Conservation (phyloP, 2,329 filamentous ascomycete species). For the Aureobasidium sp. region DNA sequence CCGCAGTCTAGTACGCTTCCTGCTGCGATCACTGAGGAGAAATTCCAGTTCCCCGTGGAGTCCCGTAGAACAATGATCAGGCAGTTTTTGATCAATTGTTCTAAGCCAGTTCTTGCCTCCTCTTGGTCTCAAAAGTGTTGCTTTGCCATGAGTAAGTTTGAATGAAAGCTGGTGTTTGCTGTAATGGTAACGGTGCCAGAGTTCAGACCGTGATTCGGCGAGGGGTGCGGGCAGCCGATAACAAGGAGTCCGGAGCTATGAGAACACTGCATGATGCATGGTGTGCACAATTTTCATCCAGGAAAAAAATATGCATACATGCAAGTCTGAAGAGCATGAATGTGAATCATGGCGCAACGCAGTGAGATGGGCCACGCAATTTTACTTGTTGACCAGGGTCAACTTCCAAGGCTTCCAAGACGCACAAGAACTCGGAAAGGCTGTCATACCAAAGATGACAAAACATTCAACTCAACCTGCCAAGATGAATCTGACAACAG, state of each 20-base stretch:
- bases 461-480: background rate
- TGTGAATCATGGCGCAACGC: background rate
- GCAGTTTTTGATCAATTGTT: background rate
- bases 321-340: background rate
- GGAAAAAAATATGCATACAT: background rate
- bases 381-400: background rate
- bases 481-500: background rate
- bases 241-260: background rate
- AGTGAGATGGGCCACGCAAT: conserved; percentile 1
- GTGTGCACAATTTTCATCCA: conserved; percentile 3
- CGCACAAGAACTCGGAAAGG: background rate
- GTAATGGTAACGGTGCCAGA: background rate
- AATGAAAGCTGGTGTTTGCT: background rate
- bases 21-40: background rate
- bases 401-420: background rate
- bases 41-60: background rate
- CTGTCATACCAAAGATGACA: conserved; percentile 3
- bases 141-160: background rate
- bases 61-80: background rate
- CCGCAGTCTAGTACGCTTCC: background rate
- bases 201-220: background rate
- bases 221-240: conserved; percentile 9
- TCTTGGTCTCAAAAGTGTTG: background rate
- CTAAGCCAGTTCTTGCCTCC: background rate
- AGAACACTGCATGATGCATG: conserved; percentile 3